phyloP scores from a whole-genome alignment of 495 filamentous ascomycete genomes.

The Neohortaea acidophila region DNA sequence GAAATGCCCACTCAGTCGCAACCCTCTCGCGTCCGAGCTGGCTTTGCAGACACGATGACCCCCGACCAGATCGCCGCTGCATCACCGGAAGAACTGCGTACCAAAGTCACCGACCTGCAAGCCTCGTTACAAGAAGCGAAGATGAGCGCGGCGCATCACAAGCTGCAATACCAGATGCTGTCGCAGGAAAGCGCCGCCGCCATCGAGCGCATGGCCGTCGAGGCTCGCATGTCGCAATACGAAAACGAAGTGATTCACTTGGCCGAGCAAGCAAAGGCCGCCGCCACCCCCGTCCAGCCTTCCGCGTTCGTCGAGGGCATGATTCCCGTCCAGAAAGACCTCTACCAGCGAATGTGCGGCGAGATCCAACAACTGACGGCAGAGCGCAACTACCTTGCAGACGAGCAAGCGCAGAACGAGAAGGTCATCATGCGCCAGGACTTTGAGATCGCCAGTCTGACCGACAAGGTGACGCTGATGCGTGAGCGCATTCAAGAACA shows the following conservation, averaged over 20 bases:
- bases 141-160: conserved; percentile 78
- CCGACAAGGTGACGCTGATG: conserved; percentile 58
- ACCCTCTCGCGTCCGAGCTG: background rate
- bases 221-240: conserved; percentile 79
- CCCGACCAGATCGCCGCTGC: conserved; percentile 12
- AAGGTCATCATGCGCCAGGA: conserved; percentile 53
- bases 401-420: conserved; percentile 39
- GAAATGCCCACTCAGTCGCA: conserved; percentile 1
- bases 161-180: conserved; percentile 77
- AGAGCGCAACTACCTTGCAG: conserved; percentile 1
- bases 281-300: conserved; percentile 23
- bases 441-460: conserved; percentile 47
- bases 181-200: conserved; percentile 76
- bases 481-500: conserved; percentile 77
- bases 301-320: conserved; percentile 14
- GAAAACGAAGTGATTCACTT: conserved; percentile 78
- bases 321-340: conserved; percentile 16
- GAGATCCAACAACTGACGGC: conserved; percentile 14
- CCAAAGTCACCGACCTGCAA: conserved; percentile 41
- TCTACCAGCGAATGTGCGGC: conserved; percentile 13
- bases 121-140: conserved; percentile 46
- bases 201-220: conserved; percentile 73
- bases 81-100: conserved; percentile 39
- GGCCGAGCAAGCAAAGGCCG: conserved; percentile 33
- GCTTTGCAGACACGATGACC: background rate